Evolutionary conservation across 176 grass and related monocot genomes (phyloP).

Genomic region (Juncus inflexus): DNA sequence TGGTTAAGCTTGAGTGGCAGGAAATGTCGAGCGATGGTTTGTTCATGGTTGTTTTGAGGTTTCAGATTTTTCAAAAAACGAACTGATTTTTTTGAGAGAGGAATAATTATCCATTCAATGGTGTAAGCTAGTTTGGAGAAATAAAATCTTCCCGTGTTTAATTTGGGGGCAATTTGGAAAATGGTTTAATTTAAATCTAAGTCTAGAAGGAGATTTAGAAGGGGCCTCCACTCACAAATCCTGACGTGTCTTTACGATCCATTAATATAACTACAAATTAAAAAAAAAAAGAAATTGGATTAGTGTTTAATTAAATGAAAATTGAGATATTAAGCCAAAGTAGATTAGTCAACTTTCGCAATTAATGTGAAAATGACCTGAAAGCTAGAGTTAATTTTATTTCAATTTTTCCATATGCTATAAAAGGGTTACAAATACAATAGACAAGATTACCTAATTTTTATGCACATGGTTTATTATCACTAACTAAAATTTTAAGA

Average conservation of each 20-base stretch:
- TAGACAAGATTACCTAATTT: too few relatives aligned
- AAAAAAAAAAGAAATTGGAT: constrained; percentile 18
- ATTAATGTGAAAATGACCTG: too few relatives aligned
- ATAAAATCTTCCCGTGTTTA: background rate
- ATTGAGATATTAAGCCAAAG: too few relatives aligned
- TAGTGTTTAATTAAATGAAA: too few relatives aligned
- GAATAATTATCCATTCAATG: constrained; percentile 29
- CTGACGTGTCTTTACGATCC: constrained; percentile 49
- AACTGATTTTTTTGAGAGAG: constrained; percentile 17
- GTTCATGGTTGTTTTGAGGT: constrained; percentile 24
- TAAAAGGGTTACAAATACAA: too few relatives aligned
- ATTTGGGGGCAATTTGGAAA: constrained; percentile 11
- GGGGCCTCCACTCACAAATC: constrained; percentile 49
- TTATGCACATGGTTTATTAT: too few relatives aligned
- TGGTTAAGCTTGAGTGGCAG: constrained; percentile 13
- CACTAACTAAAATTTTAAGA: too few relatives aligned
- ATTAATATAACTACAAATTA: constrained; percentile 30
- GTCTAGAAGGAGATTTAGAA: constrained; percentile 3
- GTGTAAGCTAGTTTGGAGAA: constrained; percentile 9
- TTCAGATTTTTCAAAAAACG: constrained; percentile 16
- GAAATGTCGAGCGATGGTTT: constrained; percentile 12
- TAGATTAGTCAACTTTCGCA: too few relatives aligned
- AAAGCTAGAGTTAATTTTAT: too few relatives aligned
- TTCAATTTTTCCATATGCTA: too few relatives aligned
- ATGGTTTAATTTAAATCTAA: constrained; percentile 10